These are phyloP conservation scores for Cystofilobasidium capitatum DNA, from an alignment of 768 basidiomycete species.

Conservation along the genomic window DNA sequence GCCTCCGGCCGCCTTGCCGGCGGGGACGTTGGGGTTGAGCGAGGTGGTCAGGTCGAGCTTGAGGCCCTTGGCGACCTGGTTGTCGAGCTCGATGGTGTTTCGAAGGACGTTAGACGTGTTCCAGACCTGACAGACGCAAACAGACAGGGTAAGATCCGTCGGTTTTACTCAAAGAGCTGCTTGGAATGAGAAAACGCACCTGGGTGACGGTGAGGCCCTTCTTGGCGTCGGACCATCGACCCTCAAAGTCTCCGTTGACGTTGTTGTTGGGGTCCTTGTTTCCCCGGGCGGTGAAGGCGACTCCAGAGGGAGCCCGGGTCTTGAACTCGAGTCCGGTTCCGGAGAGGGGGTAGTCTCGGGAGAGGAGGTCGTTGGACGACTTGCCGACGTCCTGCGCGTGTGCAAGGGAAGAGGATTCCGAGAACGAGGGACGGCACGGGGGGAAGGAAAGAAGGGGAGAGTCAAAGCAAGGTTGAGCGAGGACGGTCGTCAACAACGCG, in stretches of 20 bases:
- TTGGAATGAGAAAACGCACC: constrained; percentile 30
- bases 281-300: constrained; percentile 88
- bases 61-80: constrained; percentile 92
- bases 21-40: constrained; percentile 63
- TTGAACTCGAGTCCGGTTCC: constrained; percentile 52
- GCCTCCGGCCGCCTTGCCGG: constrained; percentile 46
- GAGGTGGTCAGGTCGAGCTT: constrained; percentile 82
- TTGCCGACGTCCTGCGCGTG: constrained; percentile 52
- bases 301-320: constrained; percentile 67
- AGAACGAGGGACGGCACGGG: background rate
- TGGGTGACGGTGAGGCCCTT: constrained; percentile 85
- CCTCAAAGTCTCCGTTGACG: constrained; percentile 88
- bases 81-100: constrained; percentile 86
- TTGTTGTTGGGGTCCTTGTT: constrained; percentile 57
- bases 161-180: background rate
- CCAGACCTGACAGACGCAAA: constrained; percentile 57
- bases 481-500: background rate
- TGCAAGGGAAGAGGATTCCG: no score
- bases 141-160: background rate
- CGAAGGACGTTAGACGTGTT: constrained; percentile 87
- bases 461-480: background rate
- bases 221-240: constrained; percentile 80
- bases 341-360: constrained; percentile 81
- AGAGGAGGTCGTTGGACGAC: constrained; percentile 87
- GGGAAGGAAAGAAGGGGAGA: background rate